Evolutionary conservation across 2,329 filamentous ascomycete species (phyloP), one percentile per base, ranked within the genome.

Genomic region (Aureobasidium sp.): DNA sequence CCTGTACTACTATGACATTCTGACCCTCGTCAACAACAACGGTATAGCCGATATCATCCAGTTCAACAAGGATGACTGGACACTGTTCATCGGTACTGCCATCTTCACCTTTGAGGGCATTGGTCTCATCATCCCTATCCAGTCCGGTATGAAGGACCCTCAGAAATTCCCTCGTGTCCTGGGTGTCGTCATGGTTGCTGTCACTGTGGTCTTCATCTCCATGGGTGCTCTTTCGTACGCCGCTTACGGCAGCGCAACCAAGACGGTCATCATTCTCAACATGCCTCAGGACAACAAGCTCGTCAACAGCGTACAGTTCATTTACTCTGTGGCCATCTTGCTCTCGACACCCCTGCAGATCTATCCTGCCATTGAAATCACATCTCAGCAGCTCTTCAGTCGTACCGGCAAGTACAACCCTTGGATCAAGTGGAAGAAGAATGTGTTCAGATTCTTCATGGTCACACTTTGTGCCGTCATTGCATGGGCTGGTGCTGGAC

Each of bases 381-480:
- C 90, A 37, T 92, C 96, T 76, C 96, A 96, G 68, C 91, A 91
- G 67, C 81, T 97, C 7, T 99, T 97, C 75, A 96, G 90, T 27
- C 83, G 89, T 71, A 96, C 91, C 65, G 92, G 94, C 68, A 99
- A 99, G 76, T 96, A 97, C 78, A 97, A 97, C 72, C 92, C 91
- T 0, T 94, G 90, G 72, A 96, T 99, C 80, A 99, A 99, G 79
- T 99, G 94, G 94, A 90, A 97, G 81, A 99, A 99, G 85, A 99
- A 99, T 69, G 79, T 88, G 37, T 99, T 96, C 79, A 88, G 94
- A 60, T 99, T 97, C 80, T 87, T 93, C 71, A 85, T 97, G 65
- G 94, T 97, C 56, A 84, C 90, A 70, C 75, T 94, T 27, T 97
- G 94, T 70, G 89, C 92, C 0, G 76, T 86, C 63, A 88, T 99